Conservation (phyloP, 2,329 filamentous ascomycete genomes). For the Botryosphaeria dothidea region DNA sequence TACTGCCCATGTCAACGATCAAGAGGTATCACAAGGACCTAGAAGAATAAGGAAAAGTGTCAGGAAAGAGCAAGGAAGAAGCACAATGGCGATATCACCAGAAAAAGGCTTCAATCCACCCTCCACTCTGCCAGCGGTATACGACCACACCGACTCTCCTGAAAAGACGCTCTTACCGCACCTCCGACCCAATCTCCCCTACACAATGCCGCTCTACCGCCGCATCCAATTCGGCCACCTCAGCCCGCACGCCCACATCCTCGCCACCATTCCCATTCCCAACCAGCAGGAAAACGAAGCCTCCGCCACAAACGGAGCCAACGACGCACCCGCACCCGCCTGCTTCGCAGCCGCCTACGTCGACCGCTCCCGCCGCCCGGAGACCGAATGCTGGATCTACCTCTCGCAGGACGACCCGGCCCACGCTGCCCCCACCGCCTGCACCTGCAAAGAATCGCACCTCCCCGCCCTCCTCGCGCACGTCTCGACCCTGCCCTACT, state of each 20-base stretch:
- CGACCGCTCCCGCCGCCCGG: slow-evolving; percentile 60
- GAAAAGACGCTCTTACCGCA: slow-evolving; percentile 55
- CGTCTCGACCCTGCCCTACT: neutral
- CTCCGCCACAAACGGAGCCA: neutral
- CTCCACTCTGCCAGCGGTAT: neutral
- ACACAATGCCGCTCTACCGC: slow-evolving; percentile 62
- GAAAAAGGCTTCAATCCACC: neutral
- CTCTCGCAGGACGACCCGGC: neutral
- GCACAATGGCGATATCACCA: neutral
- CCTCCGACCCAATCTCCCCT: slow-evolving; percentile 55
- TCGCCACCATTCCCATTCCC: slow-evolving; percentile 35
- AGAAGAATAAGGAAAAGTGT: neutral
- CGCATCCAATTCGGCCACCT: slow-evolving; percentile 60
- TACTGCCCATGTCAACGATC: no score
- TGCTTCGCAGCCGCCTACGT: slow-evolving; percentile 62
- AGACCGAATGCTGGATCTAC: slow-evolving; percentile 68
- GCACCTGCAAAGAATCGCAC: slow-evolving; percentile 22
- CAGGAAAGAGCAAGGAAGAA: neutral
- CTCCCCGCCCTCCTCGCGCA: slow-evolving; percentile 12
- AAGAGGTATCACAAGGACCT: no score
- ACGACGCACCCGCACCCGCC: neutral
- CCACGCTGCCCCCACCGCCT: slow-evolving; percentile 19
- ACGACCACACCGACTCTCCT: slow-evolving; percentile 19
- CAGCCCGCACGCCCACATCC: slow-evolving; percentile 35
- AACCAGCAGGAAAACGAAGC: slow-evolving; percentile 27